Evolutionary conservation across 2,329 filamentous ascomycete species (phyloP).

Genomic region (Colletotrichum higginsianum): DNA sequence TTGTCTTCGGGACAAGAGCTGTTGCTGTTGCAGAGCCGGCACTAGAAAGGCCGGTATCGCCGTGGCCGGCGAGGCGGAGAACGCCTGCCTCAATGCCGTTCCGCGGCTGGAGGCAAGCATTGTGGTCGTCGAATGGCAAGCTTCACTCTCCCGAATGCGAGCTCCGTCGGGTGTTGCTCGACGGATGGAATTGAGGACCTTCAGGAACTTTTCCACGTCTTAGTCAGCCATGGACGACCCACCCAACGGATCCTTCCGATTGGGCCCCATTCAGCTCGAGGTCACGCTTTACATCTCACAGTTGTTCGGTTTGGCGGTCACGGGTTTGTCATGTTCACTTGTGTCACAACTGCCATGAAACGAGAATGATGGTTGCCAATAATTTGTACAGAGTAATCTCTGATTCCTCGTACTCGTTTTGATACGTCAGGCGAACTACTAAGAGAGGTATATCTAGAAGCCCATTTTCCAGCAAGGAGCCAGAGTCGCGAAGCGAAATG

Average conservation of each 20-base stretch:
- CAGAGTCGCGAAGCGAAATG: constrained; percentile 47
- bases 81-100: constrained; percentile 71
- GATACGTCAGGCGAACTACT: constrained; percentile 51
- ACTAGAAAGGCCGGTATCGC: constrained; percentile 81
- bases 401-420: constrained; percentile 50
- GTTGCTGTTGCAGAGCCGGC: constrained; percentile 73
- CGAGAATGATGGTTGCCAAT: constrained; percentile 1
- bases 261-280: constrained; percentile 8
- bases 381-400: constrained; percentile 43
- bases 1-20: constrained; percentile 58
- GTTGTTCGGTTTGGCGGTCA: background rate
- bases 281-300: background rate
- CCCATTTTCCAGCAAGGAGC: constrained; percentile 48
- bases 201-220: constrained; percentile 50
- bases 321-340: background rate
- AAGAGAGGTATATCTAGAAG: constrained; percentile 59
- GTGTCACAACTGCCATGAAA: background rate
- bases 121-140: constrained; percentile 53
- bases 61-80: constrained; percentile 62
- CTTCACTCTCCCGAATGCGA: constrained; percentile 26
- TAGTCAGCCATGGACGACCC: constrained; percentile 49
- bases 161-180: constrained; percentile 14
- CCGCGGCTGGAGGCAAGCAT: constrained; percentile 78
- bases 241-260: constrained; percentile 20
- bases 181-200: constrained; percentile 16